Evolutionary conservation across 2,329 filamentous ascomycete species (phyloP).

Genomic region (Furcasterigmium sp.): DNA sequence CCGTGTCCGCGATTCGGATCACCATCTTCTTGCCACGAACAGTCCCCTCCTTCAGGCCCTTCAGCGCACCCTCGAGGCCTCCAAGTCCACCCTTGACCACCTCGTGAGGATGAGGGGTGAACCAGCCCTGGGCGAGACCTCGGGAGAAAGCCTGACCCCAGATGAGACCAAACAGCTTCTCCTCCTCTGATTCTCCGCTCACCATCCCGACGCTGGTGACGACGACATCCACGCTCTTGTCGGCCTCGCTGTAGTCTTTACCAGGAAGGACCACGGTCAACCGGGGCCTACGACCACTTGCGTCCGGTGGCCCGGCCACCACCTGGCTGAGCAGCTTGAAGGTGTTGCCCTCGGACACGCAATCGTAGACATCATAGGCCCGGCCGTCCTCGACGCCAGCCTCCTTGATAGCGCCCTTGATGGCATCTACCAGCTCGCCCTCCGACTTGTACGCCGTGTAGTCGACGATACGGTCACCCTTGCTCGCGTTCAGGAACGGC

Average conservation of each 20-base stretch:
- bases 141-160: constrained; percentile 9
- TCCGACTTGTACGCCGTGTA: constrained; percentile 12
- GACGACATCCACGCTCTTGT: constrained; percentile 9
- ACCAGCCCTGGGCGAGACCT: constrained; percentile 11
- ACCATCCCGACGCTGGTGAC: constrained; percentile 8
- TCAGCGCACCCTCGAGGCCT: constrained; percentile 8
- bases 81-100: constrained; percentile 8
- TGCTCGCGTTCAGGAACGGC: constrained; percentile 3
- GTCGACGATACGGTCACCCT: constrained; percentile 12
- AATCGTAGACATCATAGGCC: constrained; percentile 9
- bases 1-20: constrained; percentile 8
- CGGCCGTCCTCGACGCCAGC: constrained; percentile 5
- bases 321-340: constrained; percentile 9
- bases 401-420: constrained; percentile 7
- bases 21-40: constrained; percentile 15
- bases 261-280: constrained; percentile 11
- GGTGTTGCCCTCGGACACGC: constrained; percentile 11
- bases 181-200: constrained; percentile 8
- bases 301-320: constrained; percentile 9
- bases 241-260: constrained; percentile 5
- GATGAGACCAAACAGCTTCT: constrained; percentile 9
- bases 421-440: constrained; percentile 9
- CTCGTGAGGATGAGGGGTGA: constrained; percentile 13
- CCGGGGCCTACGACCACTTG: constrained; percentile 7
- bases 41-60: constrained; percentile 8